phyloP scores from a whole-genome alignment of 2,329 filamentous ascomycete species.

The Fusarium setosum region DNA sequence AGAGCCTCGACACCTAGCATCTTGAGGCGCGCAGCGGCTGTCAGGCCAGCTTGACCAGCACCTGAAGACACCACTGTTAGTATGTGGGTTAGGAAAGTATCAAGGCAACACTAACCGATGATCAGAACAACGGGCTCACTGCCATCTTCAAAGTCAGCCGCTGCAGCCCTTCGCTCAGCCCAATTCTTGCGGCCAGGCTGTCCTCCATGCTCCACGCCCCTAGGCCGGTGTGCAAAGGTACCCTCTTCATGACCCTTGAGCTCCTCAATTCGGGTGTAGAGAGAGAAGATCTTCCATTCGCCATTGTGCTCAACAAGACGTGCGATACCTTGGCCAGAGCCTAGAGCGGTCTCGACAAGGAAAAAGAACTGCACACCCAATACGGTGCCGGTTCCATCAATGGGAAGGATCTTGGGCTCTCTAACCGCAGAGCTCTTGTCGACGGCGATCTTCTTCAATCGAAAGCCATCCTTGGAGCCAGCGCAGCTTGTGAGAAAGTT shows the following conservation, averaged over 20 bases:
- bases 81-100: accelerated
- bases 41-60: slow-evolving; percentile 70
- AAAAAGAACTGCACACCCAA: slow-evolving; percentile 69
- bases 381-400: slow-evolving; percentile 62
- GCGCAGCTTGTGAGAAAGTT: slow-evolving; percentile 50
- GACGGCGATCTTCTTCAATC: slow-evolving; percentile 56
- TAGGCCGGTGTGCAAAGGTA: slow-evolving; percentile 58
- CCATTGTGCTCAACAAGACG: slow-evolving; percentile 59
- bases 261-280: slow-evolving; percentile 69
- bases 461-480: slow-evolving; percentile 49
- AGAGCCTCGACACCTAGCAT: slow-evolving; percentile 66
- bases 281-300: slow-evolving; percentile 70
- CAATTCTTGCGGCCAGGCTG: slow-evolving; percentile 68
- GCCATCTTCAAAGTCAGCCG: slow-evolving; percentile 58
- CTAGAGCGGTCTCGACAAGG: slow-evolving; percentile 62
- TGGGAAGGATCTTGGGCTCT: slow-evolving; percentile 54
- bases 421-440: slow-evolving; percentile 58
- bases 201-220: slow-evolving; percentile 67
- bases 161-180: slow-evolving; percentile 62
- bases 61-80: slow-evolving; percentile 49
- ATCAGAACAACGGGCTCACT: slow-evolving; percentile 69
- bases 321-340: slow-evolving; percentile 66
- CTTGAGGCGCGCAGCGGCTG: slow-evolving; percentile 67
- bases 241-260: slow-evolving; percentile 66
- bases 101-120: slow-evolving; percentile 58